Conservation (phyloP, 2,329 filamentous ascomycete genomes). For the Ciborinia camelliae region DNA sequence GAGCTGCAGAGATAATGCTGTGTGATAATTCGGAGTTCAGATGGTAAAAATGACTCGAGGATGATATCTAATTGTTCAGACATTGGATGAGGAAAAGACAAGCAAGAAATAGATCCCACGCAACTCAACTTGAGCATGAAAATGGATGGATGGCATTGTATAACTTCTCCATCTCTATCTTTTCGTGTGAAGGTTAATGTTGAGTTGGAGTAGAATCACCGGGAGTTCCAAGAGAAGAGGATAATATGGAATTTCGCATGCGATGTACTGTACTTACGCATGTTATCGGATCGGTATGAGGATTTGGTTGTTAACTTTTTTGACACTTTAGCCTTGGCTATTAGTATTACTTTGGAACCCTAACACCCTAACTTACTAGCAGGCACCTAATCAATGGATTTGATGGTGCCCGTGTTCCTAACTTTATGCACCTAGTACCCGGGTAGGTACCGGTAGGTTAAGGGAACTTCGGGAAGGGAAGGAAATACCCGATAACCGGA, state of each 20-base stretch:
- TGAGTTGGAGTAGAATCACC: background rate
- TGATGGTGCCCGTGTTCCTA: too few species aligned
- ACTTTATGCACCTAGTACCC: too few species aligned
- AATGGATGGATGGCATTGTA: background rate
- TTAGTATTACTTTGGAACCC: too few species aligned
- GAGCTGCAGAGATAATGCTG: background rate
- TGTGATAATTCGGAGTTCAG: background rate
- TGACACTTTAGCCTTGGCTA: background rate
- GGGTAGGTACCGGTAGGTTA: background rate
- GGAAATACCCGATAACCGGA: slow-evolving; percentile 4
- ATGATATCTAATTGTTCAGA: background rate
- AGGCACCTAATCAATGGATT: too few species aligned
- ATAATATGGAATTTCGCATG: background rate
- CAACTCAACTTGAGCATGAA: background rate
- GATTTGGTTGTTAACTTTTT: background rate
- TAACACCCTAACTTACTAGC: too few species aligned
- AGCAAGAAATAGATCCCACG: background rate
- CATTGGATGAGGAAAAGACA: background rate
- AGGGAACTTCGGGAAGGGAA: too few species aligned
- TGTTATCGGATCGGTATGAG: background rate
- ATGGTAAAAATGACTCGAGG: background rate
- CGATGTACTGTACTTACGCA: slow-evolving; percentile 7
- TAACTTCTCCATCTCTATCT: background rate
- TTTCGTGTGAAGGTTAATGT: background rate
- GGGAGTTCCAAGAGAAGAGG: background rate